Evolutionary conservation across 495 filamentous ascomycete genomes (phyloP).

Genomic region (Tuber brumale): DNA sequence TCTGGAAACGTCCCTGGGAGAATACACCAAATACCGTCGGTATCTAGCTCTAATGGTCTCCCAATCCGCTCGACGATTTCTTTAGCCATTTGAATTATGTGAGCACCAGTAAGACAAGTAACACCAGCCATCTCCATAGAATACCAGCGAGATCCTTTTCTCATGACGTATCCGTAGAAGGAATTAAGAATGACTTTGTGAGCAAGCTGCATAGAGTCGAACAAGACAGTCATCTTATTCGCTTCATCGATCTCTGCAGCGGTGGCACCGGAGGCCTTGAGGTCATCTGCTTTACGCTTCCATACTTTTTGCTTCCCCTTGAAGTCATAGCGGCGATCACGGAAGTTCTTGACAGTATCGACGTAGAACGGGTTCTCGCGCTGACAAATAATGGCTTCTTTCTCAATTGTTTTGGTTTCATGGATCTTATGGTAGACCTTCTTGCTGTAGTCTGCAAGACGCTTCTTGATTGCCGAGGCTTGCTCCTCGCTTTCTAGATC

Average conservation of each 20-base stretch:
- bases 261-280: conserved; percentile 74
- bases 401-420: conserved; percentile 83
- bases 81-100: conserved; percentile 95
- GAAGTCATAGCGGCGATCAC: conserved; percentile 94
- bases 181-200: conserved; percentile 99
- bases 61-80: conserved; percentile 91
- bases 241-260: conserved; percentile 77
- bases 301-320: conserved; percentile 97
- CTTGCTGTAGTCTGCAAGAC: conserved; percentile 86
- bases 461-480: conserved; percentile 70
- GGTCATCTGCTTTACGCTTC: conserved; percentile 87
- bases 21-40: conserved; percentile 99
- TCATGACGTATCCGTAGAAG: conserved; percentile 99
- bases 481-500: conserved; percentile 82
- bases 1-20: conserved; percentile 94
- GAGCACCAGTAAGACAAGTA: conserved; percentile 91
- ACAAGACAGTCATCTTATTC: conserved; percentile 97
- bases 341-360: conserved; percentile 87
- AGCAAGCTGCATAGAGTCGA: conserved; percentile 90
- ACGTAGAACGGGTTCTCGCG: conserved; percentile 99
- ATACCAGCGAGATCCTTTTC: conserved; percentile 97
- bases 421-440: conserved; percentile 99
- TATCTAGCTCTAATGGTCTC: conserved; percentile 92
- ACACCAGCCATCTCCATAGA: conserved; percentile 99
- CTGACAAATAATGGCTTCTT: conserved; percentile 97